Conservation (phyloP, 805 yeast species). For the Kluyveromyces nonfermentans region DNA sequence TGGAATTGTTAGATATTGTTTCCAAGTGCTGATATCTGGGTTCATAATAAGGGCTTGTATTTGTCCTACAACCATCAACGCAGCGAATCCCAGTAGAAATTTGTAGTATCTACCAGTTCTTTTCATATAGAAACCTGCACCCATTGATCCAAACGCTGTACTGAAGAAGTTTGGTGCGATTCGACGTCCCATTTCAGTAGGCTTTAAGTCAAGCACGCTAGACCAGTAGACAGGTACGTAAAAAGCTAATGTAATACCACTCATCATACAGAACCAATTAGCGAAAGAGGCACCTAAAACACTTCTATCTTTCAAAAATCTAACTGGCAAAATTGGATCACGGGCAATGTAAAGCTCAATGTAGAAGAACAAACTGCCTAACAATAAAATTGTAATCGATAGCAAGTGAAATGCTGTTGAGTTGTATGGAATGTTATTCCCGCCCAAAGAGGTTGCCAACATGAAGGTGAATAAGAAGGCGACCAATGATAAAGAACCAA, state of each 20-base stretch:
- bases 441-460: conserved; percentile 46
- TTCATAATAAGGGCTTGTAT: conserved; percentile 28
- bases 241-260: conserved; percentile 37
- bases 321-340: conserved; percentile 57
- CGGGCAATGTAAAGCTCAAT: conserved; percentile 34
- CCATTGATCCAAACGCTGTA: conserved; percentile 49
- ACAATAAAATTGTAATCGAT: conserved; percentile 15
- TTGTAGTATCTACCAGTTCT: conserved; percentile 49
- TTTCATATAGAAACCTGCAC: conserved; percentile 57
- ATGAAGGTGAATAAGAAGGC: conserved; percentile 36
- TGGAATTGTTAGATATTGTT: conserved; percentile 36
- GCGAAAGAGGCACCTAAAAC: conserved; percentile 56
- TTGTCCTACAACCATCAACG: conserved; percentile 38
- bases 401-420: conserved; percentile 16
- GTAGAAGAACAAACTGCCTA: conserved; percentile 35
- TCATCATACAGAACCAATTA: conserved; percentile 41
- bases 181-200: conserved; percentile 52
- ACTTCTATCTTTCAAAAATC: conserved; percentile 46
- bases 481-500: conserved; percentile 40
- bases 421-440: conserved; percentile 37
- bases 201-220: conserved; percentile 42
- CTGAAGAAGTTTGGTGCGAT: conserved; percentile 53
- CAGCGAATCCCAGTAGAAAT: conserved; percentile 36
- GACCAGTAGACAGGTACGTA: conserved; percentile 55
- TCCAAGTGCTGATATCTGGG: conserved; percentile 30